Evolutionary conservation across 2,329 filamentous ascomycete species (phyloP).

Genomic region (Ceratocystis alfenasii): DNA sequence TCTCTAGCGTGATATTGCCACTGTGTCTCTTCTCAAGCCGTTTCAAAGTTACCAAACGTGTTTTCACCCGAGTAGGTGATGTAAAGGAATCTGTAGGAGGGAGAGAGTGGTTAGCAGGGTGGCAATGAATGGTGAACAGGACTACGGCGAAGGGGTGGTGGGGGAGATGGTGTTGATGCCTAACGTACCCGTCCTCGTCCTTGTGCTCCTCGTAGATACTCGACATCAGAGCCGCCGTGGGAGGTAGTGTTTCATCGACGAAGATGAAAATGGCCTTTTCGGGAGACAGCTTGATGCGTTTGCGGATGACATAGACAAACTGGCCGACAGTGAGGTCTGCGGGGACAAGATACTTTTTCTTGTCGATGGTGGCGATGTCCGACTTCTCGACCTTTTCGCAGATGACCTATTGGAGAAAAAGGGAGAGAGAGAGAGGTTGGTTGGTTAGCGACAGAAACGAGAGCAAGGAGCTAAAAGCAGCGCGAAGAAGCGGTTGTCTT

Average conservation of each 20-base stretch:
- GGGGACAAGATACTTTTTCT: constrained; percentile 99
- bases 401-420: constrained; percentile 57
- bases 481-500: neutral
- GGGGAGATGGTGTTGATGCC: neutral
- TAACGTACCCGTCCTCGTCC: constrained; percentile 54
- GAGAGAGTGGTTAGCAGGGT: constrained; percentile 10
- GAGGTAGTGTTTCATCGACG: constrained; percentile 93
- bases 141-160: neutral
- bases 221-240: constrained; percentile 95
- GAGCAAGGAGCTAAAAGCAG: neutral
- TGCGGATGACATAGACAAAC: constrained; percentile 99
- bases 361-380: constrained; percentile 98
- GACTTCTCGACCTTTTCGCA: constrained; percentile 99
- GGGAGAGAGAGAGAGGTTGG: neutral
- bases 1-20: neutral
- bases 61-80: constrained; percentile 99
- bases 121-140: neutral
- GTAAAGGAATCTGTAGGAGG: constrained; percentile 66
- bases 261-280: constrained; percentile 99
- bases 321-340: constrained; percentile 96
- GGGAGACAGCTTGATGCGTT: constrained; percentile 97
- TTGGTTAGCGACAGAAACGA: neutral
- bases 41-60: constrained; percentile 63
- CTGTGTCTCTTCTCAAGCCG: constrained; percentile 27
- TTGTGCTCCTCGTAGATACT: constrained; percentile 99